Evolutionary conservation across 371 early-diverging fungal species (phyloP), one percentile per base, ranked within the genome.

Genomic region (Basidiobolus meristosporus): DNA sequence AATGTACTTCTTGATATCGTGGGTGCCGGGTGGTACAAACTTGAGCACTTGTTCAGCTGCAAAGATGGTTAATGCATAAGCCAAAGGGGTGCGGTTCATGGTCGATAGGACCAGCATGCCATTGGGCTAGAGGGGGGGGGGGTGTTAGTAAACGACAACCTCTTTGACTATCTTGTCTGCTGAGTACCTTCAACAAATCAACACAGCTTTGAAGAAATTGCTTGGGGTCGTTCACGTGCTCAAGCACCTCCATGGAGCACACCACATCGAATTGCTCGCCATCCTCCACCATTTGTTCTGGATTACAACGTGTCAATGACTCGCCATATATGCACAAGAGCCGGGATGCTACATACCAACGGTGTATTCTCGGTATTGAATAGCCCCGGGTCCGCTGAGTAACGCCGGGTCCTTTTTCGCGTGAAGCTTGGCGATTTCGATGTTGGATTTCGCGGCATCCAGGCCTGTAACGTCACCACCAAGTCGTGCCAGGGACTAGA

Each of bases 231-330:
- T 61, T 61, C 12, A 95, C 93, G 45, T 93, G 93, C 59, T 95
- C 96, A 41, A 93, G 74, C 20, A 93, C 78, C 52, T 95, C 96
- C 60, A 90, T 59, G 0, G 85, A 80, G 23, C 76, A 67, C 7
- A 95, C 90, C 1, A 70, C 65, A 48, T 90, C 92, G 52, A 82
- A 93, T 6, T 48, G 46, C 40, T 54, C 58, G n/a, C 58, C 65
- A 6, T 62, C 47, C 20, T 54, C 62, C 19, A 62, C 45, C 15
- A 83, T 48, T 36, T 74, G 56, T 48, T 88, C 76, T 72, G 41
- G n/a, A n/a, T n/a, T n/a, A n/a, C n/a, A n/a, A n/a, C n/a, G n/a
- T n/a, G n/a, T n/a, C n/a, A n/a, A n/a, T n/a, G n/a, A n/a, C n/a
- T n/a, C n/a, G n/a, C n/a, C n/a, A n/a, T n/a, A n/a, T n/a, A n/a